These are phyloP conservation scores for Elsinoe australis DNA, from an alignment of 2,329 filamentous ascomycete genomes.

Conservation along the genomic window DNA sequence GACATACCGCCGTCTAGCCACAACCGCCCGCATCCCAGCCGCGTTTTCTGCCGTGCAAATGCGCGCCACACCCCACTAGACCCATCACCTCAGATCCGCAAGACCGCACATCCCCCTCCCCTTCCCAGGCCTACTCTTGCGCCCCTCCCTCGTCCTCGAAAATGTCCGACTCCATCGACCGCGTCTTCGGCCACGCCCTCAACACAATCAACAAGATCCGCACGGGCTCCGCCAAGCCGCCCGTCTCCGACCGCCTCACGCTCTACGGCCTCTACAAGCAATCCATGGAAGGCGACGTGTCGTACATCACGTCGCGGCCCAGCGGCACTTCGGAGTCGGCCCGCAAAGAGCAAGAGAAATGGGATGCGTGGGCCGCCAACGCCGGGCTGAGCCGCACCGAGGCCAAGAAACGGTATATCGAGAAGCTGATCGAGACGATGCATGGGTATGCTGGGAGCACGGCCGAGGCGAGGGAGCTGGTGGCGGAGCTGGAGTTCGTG, in stretches of 20 bases:
- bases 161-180: constrained; percentile 46
- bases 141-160: not conserved
- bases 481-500: constrained; percentile 94
- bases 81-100: too few relatives aligned
- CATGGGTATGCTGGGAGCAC: constrained; percentile 85
- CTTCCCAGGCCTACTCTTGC: too few relatives aligned
- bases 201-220: constrained; percentile 98
- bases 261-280: constrained; percentile 99
- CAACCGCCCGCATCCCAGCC: too few relatives aligned
- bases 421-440: constrained; percentile 92
- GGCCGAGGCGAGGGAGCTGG: constrained; percentile 75
- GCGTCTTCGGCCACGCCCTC: constrained; percentile 97
- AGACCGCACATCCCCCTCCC: too few relatives aligned
- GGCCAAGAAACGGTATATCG: constrained; percentile 89
- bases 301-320: constrained; percentile 85
- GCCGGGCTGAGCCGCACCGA: constrained; percentile 77
- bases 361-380: constrained; percentile 92
- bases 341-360: constrained; percentile 35
- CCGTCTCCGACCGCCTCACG: constrained; percentile 72
- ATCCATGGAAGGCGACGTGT: constrained; percentile 96
- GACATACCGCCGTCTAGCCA: too few relatives aligned
- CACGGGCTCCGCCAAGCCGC: constrained; percentile 82
- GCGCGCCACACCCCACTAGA: too few relatives aligned
- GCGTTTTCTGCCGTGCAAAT: too few relatives aligned
- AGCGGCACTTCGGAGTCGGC: constrained; percentile 21